Evolutionary conservation across 2,329 filamentous ascomycete species (phyloP), one percentile per base, ranked within the genome.

Genomic region (Arthroderma sp.): DNA sequence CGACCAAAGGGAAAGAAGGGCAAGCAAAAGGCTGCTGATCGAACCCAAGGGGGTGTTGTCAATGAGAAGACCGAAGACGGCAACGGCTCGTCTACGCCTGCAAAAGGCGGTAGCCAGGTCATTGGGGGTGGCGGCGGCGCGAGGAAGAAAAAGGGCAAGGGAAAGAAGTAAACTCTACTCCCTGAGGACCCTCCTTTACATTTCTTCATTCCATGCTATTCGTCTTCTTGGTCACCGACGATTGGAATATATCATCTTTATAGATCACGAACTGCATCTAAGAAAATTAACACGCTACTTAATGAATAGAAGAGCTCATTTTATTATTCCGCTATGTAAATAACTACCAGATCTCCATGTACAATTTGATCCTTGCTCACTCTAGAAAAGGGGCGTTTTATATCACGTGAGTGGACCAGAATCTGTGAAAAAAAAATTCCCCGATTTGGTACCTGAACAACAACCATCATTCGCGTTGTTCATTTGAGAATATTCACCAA

Each of bases 1-100:
- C 79, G 87, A 52, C 90, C 91, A 6, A 95, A 93, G 76, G 90
- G 90, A 4, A 90, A 87, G 76, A 95, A 95, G 79, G 88, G 88
- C 57, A 91, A 89, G 79, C 86, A 90, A 79, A 86, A 86, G 74
- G 84, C 83, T 3, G 77, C 79, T 60, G 87, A 88, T 63, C 76
- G 85, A 41, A 96, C 88, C 7, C 93, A 97, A 70, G 93, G 93
- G 60, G 91, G 91, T 53, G 74, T 85, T 11, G 87, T 89, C 21
- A 84, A 79, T 65, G 88, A 91, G 61, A 85, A 87, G 54, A 69
- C 83, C 79, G 77, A 86, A 76, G 58, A 74, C 83, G 60, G 70
- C 58, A 38, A 70, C 54, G 53, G 65, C 56, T 61, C 63, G 21
- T 58, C 63, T 23, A 61, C 66, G 31, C 59, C 66, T 39, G 69